phyloP scores from a whole-genome alignment of 2,329 filamentous ascomycete species.

The Hypocreales sp. region DNA sequence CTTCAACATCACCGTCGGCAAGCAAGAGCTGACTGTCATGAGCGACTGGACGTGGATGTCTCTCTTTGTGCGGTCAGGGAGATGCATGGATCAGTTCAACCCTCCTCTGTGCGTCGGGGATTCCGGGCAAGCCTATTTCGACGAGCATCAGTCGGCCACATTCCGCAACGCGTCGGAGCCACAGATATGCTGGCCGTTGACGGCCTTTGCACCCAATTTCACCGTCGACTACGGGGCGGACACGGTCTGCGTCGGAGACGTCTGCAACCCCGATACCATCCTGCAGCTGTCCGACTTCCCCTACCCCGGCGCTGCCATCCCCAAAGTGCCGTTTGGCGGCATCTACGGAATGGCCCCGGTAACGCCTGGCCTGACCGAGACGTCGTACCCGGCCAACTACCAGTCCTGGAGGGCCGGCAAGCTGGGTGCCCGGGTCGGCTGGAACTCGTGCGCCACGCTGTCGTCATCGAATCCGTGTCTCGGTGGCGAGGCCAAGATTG shows the following conservation, averaged over 20 bases:
- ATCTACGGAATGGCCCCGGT: constrained; percentile 1
- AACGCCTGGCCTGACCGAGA: neutral
- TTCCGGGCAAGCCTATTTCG: neutral
- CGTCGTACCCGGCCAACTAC: neutral
- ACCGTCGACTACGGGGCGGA: constrained; percentile 1
- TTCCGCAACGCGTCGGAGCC: constrained; percentile 1
- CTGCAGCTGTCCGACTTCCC: constrained; percentile 1
- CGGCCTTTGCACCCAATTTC: constrained; percentile 1
- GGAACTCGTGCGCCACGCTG: neutral
- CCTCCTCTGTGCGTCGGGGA: constrained; percentile 1
- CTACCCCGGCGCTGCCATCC: neutral
- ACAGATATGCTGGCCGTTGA: constrained; percentile 1
- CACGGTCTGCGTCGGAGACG: neutral
- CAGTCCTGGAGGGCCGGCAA: neutral
- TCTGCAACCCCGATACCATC: neutral
- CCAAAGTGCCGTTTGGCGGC: neutral
- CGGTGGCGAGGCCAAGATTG: constrained; percentile 1
- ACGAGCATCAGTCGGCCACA: neutral
- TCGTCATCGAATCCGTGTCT: neutral
- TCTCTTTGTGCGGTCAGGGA: constrained; percentile 1
- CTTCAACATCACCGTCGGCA: constrained; percentile 1
- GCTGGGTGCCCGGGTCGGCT: neutral
- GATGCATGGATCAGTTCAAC: constrained; percentile 1
- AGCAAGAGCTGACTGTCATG: neutral
- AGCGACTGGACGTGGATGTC: constrained; percentile 3